Percentiles rank a stretch among this genome's conserved stretches.
Evolutionary conservation across 352 stramenopile species (phyloP).

Genomic region (Phytophthora aleatoria): DNA sequence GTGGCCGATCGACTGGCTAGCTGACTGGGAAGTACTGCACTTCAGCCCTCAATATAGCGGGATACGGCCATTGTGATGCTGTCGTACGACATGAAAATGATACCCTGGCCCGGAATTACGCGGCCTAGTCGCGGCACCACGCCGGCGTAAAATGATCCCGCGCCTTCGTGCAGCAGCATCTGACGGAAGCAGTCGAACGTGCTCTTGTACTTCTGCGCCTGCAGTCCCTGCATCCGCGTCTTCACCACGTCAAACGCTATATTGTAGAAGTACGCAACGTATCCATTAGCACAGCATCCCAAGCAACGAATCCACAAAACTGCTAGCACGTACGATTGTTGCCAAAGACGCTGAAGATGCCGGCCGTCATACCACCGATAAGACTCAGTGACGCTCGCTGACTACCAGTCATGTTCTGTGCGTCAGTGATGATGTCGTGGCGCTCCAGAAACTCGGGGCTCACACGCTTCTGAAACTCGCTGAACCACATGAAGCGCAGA

Average conservation of each 20-base stretch:
- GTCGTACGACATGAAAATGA: slow-evolving; percentile 97
- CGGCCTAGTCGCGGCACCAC: slow-evolving; percentile 92
- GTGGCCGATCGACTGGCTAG: slow-evolving; percentile 21
- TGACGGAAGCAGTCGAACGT: slow-evolving; percentile 93
- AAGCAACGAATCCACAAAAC: slow-evolving; percentile 21
- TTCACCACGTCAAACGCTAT: slow-evolving; percentile 86
- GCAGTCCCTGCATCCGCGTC: slow-evolving; percentile 82
- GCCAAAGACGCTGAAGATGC: slow-evolving; percentile 96
- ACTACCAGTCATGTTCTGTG: slow-evolving; percentile 73
- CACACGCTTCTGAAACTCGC: slow-evolving; percentile 91
- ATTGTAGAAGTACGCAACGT: slow-evolving; percentile 16
- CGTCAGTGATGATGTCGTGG: slow-evolving; percentile 56
- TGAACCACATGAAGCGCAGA: slow-evolving; percentile 97
- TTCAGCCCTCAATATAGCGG: slow-evolving; percentile 53
- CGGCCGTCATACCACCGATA: slow-evolving; percentile 95
- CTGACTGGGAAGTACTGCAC: slow-evolving; percentile 7
- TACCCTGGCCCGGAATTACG: slow-evolving; percentile 96
- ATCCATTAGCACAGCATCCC: slow-evolving; percentile 21
- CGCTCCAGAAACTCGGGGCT: slow-evolving; percentile 60
- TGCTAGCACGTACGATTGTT: slow-evolving; percentile 92
- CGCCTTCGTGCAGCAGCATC: slow-evolving; percentile 89
- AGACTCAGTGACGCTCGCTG: slow-evolving; percentile 89
- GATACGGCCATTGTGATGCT: slow-evolving; percentile 68
- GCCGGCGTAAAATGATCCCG: slow-evolving; percentile 92
- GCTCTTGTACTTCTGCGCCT: slow-evolving; percentile 71